A percentile compares a stretch with the other conserved stretches of the same genome.
Evolutionary conservation across 768 basidiomycete genomes (phyloP).

Genomic region (Cystofilobasidium capitatum): DNA sequence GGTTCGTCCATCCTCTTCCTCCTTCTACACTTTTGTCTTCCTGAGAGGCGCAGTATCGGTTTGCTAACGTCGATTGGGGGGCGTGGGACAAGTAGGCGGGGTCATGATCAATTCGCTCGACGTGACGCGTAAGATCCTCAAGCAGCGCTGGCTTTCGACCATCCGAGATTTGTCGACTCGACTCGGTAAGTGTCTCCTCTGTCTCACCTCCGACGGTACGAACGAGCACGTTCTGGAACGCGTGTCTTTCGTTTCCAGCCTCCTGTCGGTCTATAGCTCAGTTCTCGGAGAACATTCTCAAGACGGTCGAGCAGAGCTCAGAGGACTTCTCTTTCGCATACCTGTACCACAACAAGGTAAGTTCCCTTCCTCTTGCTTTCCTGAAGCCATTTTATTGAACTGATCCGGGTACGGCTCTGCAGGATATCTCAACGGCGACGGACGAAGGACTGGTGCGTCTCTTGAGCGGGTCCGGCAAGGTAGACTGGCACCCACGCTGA

Average conservation of each 20-base stretch:
- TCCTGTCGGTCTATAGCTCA: neutral
- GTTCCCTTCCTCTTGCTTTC: neutral
- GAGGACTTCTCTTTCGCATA: constrained; percentile 17
- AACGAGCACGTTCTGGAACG: neutral
- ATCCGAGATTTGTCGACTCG: constrained; percentile 9
- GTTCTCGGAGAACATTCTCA: constrained; percentile 9
- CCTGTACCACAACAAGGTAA: constrained; percentile 8
- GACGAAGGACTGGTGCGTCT: neutral
- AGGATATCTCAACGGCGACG: neutral
- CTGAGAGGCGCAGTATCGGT: neutral
- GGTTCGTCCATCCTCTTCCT: neutral
- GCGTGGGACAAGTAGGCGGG: constrained; percentile 7
- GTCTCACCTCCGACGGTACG: neutral
- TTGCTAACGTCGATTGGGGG: neutral
- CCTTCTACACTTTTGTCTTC: neutral
- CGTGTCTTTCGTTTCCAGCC: neutral
- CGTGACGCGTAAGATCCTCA: constrained; percentile 10
- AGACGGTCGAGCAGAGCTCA: constrained; percentile 10
- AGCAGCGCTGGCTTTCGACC: constrained; percentile 6
- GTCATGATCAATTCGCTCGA: constrained; percentile 24
- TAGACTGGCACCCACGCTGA: neutral
- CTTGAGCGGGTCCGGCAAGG: neutral
- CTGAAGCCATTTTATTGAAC: no score
- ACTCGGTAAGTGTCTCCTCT: neutral
- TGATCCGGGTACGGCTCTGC: neutral